Evolutionary conservation across 1,284 basidiomycete species (phyloP), one percentile per base, ranked within the genome.

Genomic region (Binderoboletus segoi): DNA sequence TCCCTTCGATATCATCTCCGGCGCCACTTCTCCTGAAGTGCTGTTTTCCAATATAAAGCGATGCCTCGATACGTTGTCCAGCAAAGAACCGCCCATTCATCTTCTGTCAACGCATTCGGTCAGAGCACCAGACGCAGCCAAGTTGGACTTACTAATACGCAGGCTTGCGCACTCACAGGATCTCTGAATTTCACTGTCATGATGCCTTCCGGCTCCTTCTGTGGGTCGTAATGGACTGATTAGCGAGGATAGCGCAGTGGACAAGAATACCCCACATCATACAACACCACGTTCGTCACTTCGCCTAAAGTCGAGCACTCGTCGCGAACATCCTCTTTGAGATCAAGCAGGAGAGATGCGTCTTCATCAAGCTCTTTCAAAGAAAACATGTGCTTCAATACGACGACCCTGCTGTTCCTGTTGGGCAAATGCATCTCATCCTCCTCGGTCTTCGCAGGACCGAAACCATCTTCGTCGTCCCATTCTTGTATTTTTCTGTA

Each of bases 111-210:
- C 33, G 33, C 16, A 15, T 20, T 56, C 16, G 20, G 30, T 33
- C 6, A 49, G 35, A n/a, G 24, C 13, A 4, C 16, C 11, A 38
- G 32, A 45, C 5, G 11, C 11, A 44, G n/a, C 24, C 13, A 37
- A 11, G 20, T 38, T 38, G 30, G 16, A 82, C 91, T 63, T 64
- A 92, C 94, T 54, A 92, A 59, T 13, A 98, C 79, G 67, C 96
- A 99, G 6, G 93, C 93, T 70, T 93, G 86, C 0, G 96, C 96
- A 53, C 93, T 88, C 4, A 93, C 67, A 7, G 90, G 82, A 61
- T 96, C 94, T 57, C 88, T 87, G 78, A 98, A 99, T 65, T 96
- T 96, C 61, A 99, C 88, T 0, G 95, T 96, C 84, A 99, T 98
- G 55, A 99, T 77, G 2, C 97, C 97, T 41, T 98, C 94, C 23